Evolutionary conservation across 768 basidiomycete species (phyloP).

Genomic region (Mycena filopes): DNA sequence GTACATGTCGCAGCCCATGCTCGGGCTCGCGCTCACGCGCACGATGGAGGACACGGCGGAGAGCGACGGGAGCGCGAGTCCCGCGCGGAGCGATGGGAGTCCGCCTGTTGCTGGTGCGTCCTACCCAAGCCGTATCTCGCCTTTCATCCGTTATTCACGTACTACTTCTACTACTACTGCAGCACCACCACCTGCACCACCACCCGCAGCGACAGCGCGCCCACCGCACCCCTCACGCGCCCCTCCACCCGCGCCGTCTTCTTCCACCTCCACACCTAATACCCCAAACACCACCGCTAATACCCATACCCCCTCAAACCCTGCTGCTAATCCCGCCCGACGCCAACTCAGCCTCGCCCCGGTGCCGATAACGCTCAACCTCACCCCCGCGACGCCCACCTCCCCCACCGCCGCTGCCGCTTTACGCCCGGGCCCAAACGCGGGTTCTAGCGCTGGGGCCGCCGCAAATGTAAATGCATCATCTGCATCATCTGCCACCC

Average conservation of each 20-base stretch:
- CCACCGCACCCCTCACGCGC: constrained; percentile 23
- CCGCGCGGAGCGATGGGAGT: constrained; percentile 16
- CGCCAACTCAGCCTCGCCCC: neutral
- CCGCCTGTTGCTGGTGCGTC: too few relatives aligned
- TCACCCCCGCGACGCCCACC: constrained; percentile 9
- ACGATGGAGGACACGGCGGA: constrained; percentile 31
- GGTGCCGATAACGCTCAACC: neutral
- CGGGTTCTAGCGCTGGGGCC: neutral
- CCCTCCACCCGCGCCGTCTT: constrained; percentile 16
- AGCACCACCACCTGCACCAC: too few relatives aligned
- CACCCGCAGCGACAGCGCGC: neutral
- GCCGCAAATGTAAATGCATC: constrained; percentile 28
- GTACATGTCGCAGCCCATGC: constrained; percentile 58
- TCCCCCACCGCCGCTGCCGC: neutral
- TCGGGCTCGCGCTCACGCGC: constrained; percentile 39
- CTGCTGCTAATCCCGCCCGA: neutral
- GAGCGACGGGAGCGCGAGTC: constrained; percentile 41
- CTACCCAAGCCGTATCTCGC: too few relatives aligned
- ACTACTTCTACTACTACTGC: too few relatives aligned
- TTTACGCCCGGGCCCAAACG: too few relatives aligned
- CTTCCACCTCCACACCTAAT: neutral
- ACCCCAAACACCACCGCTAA: neutral
- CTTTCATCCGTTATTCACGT: too few relatives aligned
- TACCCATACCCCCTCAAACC: too few relatives aligned
- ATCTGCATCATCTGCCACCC: neutral